Evolutionary conservation across 2,329 filamentous ascomycete genomes (phyloP), one percentile per base, ranked within the genome.

Genomic region (Trichophyton benhamiae): DNA sequence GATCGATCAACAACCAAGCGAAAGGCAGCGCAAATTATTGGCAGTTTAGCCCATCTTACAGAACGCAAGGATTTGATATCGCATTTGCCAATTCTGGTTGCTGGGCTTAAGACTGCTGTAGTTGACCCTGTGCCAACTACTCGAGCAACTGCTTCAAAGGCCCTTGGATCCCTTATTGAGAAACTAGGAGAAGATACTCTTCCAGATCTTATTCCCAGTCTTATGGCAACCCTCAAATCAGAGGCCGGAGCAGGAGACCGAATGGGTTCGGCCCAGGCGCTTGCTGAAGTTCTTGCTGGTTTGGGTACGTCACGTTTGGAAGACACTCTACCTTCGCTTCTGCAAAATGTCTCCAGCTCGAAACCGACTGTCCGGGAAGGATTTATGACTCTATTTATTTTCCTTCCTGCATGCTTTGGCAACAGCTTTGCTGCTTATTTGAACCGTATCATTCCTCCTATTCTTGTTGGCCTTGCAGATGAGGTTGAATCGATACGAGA

Each of bases 321-420:
- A 74, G 95, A 99, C 76, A 97, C 91, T 3, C 79, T 99, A 53
- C 95, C 94, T 44, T 96, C 92, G 11, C 96, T 99, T 68, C 77
- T 99, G 46, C 92, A 97, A 70, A 99, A 99, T 70, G 92, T 96
- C 66, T 86, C 90, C 67, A 97, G 92, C 69, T 84, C 87, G 67
- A 96, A 96, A 75, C 74, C 94, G 17, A 85, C 91, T 60, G 90
- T 99, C 65, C 86, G 94, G 68, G 94, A 99, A 79, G 94, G 94
- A 53, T 99, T 99, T 79, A 99, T 99, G 94, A 96, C 94, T 6
- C 82, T 99, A 46, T 99, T 99, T 77, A 97, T 99, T 67, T 99
- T 96, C 82, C 84, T 99, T 77, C 94, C 94, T 11, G 94, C 96
- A 60, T 99, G 94, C 77, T 99, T 99, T 69, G 94, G 94, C 70